These are phyloP conservation scores for Pseudocercospora ulei DNA, from an alignment of 2,329 filamentous ascomycete genomes.

Conservation along the genomic window DNA sequence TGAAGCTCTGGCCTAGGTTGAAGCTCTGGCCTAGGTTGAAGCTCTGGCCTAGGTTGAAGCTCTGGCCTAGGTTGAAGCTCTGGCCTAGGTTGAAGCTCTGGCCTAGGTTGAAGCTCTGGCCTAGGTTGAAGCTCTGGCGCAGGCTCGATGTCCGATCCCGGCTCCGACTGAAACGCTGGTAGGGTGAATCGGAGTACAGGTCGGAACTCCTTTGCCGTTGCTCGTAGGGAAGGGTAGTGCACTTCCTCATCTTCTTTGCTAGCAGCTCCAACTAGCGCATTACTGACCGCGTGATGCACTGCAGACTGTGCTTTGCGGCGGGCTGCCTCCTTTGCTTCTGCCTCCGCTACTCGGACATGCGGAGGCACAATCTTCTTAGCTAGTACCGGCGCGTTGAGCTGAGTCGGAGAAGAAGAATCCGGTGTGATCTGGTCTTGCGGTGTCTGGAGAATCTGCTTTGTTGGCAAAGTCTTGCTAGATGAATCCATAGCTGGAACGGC, in stretches of 20 bases:
- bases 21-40: constrained; percentile 3
- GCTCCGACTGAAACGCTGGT: constrained; percentile 8
- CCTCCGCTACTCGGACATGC: constrained; percentile 14
- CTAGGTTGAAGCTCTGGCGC: too few species aligned
- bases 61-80: too few species aligned
- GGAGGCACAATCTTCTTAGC: constrained; percentile 14
- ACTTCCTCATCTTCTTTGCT: too few species aligned
- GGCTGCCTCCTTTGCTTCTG: constrained; percentile 5
- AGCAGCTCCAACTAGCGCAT: constrained; percentile 1
- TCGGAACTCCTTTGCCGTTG: constrained; percentile 26
- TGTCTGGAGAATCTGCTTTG: constrained; percentile 8
- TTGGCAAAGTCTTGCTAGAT: background rate
- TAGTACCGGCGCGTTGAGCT: background rate
- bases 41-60: too few species aligned
- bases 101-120: too few species aligned
- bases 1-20: background rate
- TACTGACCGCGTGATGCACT: constrained; percentile 3
- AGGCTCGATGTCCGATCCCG: too few species aligned
- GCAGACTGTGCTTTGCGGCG: constrained; percentile 5
- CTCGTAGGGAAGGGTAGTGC: constrained; percentile 24
- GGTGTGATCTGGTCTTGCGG: constrained; percentile 4
- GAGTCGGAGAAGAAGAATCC: background rate
- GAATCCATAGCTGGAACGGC: background rate
- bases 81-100: too few species aligned
- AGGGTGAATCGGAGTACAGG: constrained; percentile 15